Evolutionary conservation across 225 moss, liverwort and hornwort genomes (phyloP).

Genomic region (Lunularia cruciata): DNA sequence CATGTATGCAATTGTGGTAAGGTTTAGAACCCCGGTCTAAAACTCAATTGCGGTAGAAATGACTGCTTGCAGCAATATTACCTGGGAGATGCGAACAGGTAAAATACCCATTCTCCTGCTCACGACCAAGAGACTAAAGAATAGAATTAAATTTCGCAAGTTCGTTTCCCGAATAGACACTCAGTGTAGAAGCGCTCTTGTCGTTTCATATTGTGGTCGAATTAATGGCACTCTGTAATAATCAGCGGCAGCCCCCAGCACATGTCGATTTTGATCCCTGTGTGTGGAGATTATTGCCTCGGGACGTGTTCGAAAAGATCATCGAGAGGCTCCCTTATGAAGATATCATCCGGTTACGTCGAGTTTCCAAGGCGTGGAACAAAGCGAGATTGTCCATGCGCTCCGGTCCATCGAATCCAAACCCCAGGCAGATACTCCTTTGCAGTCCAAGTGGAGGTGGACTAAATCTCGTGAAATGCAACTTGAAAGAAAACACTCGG

Average conservation of each 20-base stretch:
- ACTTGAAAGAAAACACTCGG: conserved; percentile 29
- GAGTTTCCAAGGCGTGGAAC: conserved; percentile 36
- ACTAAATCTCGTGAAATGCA: conserved; percentile 27
- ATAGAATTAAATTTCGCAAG: too few species aligned
- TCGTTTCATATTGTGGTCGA: too few species aligned
- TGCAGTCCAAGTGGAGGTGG: conserved; percentile 38
- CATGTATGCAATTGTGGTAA: too few species aligned
- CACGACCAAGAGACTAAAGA: too few species aligned
- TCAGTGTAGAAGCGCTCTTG: too few species aligned
- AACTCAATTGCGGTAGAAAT: too few species aligned
- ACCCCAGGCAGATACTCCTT: conserved; percentile 31
- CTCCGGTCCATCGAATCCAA: conserved; percentile 22
- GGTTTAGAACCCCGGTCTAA: too few species aligned
- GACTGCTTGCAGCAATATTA: too few species aligned
- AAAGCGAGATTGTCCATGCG: conserved; percentile 30
- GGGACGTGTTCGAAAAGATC: conserved; percentile 28
- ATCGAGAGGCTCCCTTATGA: conserved; percentile 28
- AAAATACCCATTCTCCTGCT: not conserved
- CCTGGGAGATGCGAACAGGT: conserved; percentile 6
- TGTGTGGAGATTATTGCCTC: conserved; percentile 32
- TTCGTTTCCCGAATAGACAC: too few species aligned
- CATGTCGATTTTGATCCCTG: conserved; percentile 24
- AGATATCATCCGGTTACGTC: conserved; percentile 27
- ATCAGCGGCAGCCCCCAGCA: not conserved
- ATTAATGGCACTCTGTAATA: too few species aligned